These are phyloP conservation scores for Spergularia azorica DNA, from an alignment of 179 eudicot species.

Conservation along the genomic window DNA sequence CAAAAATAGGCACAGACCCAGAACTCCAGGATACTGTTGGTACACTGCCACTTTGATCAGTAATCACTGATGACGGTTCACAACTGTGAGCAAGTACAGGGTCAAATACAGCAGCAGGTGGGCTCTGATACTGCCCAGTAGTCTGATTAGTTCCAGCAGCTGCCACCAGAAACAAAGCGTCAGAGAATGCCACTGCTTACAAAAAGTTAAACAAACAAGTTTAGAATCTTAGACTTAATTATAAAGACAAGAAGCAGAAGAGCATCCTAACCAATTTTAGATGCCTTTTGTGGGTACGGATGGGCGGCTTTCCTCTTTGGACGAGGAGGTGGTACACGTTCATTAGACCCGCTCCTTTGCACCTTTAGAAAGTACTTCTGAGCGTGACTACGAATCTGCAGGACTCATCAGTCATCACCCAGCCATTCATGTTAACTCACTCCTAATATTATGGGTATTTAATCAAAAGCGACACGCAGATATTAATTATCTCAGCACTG, in stretches of 20 bases:
- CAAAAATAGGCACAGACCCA: conserved; percentile 39
- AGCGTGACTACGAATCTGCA: conserved; percentile 91
- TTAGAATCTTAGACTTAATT: not conserved
- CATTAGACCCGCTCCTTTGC: conserved; percentile 85
- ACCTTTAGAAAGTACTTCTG: conserved; percentile 90
- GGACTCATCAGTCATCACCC: not conserved
- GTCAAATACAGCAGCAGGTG: conserved; percentile 43
- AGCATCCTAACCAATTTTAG: conserved; percentile 61
- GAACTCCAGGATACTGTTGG: conserved; percentile 45
- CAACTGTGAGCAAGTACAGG: conserved; percentile 41
- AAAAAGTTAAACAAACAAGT: conserved; percentile 3
- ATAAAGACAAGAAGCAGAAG: not conserved
- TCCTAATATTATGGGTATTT: not conserved
- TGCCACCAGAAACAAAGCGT: conserved; percentile 24
- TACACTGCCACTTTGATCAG: conserved; percentile 38
- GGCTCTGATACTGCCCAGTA: conserved; percentile 37
- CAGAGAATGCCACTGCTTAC: conserved; percentile 1
- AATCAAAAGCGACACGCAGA: not conserved
- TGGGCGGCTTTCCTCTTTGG: conserved; percentile 97
- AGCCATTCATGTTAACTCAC: not conserved
- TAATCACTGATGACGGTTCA: conserved; percentile 51
- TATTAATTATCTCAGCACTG: not conserved
- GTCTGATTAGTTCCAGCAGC: conserved; percentile 44
- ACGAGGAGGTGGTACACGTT: conserved; percentile 96
- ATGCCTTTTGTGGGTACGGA: conserved; percentile 92